Base-by-base conservation (phyloP, 2,329 filamentous ascomycete species). In the Nemania sp. region DNA sequence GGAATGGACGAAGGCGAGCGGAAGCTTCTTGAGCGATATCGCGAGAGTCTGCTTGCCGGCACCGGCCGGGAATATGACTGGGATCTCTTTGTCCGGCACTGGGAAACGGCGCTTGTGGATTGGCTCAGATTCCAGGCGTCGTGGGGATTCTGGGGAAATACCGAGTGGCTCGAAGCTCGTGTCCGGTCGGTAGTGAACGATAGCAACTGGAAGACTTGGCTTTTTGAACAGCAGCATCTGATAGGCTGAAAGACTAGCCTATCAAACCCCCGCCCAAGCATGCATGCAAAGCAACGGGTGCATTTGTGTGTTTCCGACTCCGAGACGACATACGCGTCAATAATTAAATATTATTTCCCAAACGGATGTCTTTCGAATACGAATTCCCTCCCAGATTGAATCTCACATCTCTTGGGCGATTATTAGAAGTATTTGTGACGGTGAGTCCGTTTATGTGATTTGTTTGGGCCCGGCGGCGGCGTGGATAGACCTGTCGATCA, bases 41-140 rank as follows among this genome's bases (percentile, higher is more conserved):
- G 76, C 34, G 57, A 67, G 0, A 69, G 64, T 0, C 63, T 86
- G 1, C 68, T 77, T 15, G 60, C 62, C 1, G 66, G 61, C 13
- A 52, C 46, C 2, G 70, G 64, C 9, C 73, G 70, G 39, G 65
- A 71, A 1, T 90, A 89, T 56, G 73, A 77, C 0, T 88, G 84
- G 82, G 74, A 79, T 0, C 68, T 74, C 0, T 83, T 90, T 15
- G 69, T 80, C 5, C 73, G 80, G 18, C 87, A 90, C 65, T 90
- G 87, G 86, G 86, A 90, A 71, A 82, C 81, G 3, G 87, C 87
- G 0, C 71, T 90, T 3, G 86, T 90, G 0, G 87, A 90, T 68
- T 90, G 87, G 87, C 79, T 87, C 60, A 71, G 83, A 5, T 86
- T 86, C 54, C 83, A 86, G 70, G 83, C 83, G 0, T 84, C 82